phyloP scores from a whole-genome alignment of 1,284 basidiomycete species.

The Puccinia triticina region DNA sequence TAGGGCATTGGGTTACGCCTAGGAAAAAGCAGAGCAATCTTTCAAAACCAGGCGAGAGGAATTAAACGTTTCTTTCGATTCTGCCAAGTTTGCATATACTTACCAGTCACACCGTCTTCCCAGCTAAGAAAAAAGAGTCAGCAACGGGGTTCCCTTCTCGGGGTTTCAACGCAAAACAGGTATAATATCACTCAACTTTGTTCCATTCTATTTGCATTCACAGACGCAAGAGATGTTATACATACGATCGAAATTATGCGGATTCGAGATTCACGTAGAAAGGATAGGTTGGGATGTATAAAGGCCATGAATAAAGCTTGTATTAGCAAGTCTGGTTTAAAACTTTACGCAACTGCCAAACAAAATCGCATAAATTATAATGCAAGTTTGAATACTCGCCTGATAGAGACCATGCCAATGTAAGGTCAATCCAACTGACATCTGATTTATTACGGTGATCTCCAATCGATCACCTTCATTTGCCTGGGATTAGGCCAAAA shows the following conservation, averaged over 20 bases:
- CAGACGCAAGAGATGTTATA: neutral
- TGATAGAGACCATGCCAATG: constrained; percentile 64
- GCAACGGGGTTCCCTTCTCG: neutral
- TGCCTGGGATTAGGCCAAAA: constrained; percentile 9
- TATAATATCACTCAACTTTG: constrained; percentile 56
- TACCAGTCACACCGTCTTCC: constrained; percentile 49
- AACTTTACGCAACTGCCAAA: neutral
- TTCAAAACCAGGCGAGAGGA: neutral
- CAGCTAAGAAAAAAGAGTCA: constrained; percentile 22
- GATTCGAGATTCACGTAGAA: neutral
- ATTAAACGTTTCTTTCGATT: neutral
- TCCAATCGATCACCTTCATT: constrained; percentile 61
- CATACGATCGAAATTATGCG: neutral
- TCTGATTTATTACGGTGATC: constrained; percentile 63
- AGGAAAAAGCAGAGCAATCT: neutral
- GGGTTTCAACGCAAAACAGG: neutral
- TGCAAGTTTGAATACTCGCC: constrained; percentile 57
- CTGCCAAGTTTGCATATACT: neutral
- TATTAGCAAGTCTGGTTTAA: neutral
- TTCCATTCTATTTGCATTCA: constrained; percentile 48
- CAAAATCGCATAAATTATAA: neutral
- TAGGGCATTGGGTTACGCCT: constrained; percentile 48
- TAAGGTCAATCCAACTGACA: constrained; percentile 61
- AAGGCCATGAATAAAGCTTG: neutral
- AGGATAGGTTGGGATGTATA: neutral